Evolutionary conservation across 2,329 filamentous ascomycete genomes (phyloP), one percentile per base, ranked within the genome.

Genomic region (Zymoseptoria pseudotritici): DNA sequence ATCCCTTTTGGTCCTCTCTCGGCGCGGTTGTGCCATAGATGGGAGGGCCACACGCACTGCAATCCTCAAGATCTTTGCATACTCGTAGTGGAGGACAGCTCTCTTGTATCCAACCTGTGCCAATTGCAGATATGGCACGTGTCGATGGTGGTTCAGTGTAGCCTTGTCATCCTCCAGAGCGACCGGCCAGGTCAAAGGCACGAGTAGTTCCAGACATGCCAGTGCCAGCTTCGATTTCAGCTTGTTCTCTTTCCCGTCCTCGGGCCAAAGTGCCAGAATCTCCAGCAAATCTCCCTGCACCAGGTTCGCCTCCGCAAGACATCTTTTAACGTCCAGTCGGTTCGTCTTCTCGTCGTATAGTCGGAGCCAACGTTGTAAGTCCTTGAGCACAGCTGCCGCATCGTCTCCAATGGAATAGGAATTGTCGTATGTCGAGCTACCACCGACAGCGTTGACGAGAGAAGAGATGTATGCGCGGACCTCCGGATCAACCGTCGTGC

Each of bases 321-420:
- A 97, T 76, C 94, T 84, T 62, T 93, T 92, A 61, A 99, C 94
- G 72, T 99, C 94, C 81, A 96, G 88, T 66, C 93, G 88, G 72
- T 96, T 95, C 65, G 88, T 86, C 73, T 95, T 95, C 72, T 96
- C 90, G 61, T 72, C 70, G 68, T 72, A 71, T 64, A 96, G 85
- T 67, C 91, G 91, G 66, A 99, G 83, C 94, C 94, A 99, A 83
- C 88, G 88, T 72, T 94, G 93, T 58, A 99, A 82, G 76, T 99
- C 94, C 63, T 93, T 91, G 59, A 99, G 80, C 70, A 92, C 94
- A 60, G 94, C 90, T 61, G 96, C 80, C 11, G 92, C 93, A 72
- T 97, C 93, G 75, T 97, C 93, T 75, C 94, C 94, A 42, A 97
- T 85, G 51, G 90, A 83, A 74, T 99, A 99, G 70, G 83, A 66